These are phyloP conservation scores for Emericellopsis terricola DNA, from an alignment of 495 filamentous ascomycete genomes.

Conservation along the genomic window DNA sequence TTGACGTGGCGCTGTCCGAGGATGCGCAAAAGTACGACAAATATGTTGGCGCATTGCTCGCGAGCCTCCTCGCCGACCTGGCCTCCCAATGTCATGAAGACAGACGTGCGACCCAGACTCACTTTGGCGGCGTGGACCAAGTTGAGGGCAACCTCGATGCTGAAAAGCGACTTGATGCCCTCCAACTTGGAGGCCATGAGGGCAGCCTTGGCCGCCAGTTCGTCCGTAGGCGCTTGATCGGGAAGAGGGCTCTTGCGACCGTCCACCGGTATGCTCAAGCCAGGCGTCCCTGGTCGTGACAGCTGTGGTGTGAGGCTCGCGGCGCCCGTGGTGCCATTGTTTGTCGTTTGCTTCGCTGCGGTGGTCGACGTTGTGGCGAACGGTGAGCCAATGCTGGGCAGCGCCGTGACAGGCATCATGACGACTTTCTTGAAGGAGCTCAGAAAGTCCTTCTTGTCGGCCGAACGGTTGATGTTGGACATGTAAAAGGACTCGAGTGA, in stretches of 20 bases:
- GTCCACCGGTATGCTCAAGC: conserved; percentile 11
- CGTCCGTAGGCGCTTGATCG: conserved; percentile 59
- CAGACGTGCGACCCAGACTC: conserved; percentile 66
- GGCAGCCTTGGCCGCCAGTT: conserved; percentile 86
- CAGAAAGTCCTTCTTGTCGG: conserved; percentile 89
- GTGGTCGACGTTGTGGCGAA: conserved; percentile 11
- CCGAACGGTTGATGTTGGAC: conserved; percentile 84
- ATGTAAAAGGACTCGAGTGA: conserved; percentile 87
- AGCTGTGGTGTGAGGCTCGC: conserved; percentile 13
- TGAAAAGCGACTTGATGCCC: conserved; percentile 85
- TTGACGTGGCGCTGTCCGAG: conserved; percentile 80
- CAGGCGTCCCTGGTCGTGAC: conserved; percentile 30
- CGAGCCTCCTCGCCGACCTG: conserved; percentile 68
- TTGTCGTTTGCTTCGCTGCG: conserved; percentile 8
- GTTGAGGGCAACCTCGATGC: conserved; percentile 82
- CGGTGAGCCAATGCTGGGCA: conserved; percentile 39
- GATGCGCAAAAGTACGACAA: conserved; percentile 64
- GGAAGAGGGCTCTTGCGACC: conserved; percentile 28
- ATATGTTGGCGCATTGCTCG: conserved; percentile 81
- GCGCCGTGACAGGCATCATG: conserved; percentile 89
- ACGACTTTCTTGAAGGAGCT: conserved; percentile 97
- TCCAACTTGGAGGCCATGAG: conserved; percentile 90
- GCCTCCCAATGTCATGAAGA: conserved; percentile 63
- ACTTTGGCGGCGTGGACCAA: conserved; percentile 84
- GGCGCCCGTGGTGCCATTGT: too few species aligned